phyloP scores from a whole-genome alignment of 352 stramenopile species.

The Pythium grandisporangium region DNA sequence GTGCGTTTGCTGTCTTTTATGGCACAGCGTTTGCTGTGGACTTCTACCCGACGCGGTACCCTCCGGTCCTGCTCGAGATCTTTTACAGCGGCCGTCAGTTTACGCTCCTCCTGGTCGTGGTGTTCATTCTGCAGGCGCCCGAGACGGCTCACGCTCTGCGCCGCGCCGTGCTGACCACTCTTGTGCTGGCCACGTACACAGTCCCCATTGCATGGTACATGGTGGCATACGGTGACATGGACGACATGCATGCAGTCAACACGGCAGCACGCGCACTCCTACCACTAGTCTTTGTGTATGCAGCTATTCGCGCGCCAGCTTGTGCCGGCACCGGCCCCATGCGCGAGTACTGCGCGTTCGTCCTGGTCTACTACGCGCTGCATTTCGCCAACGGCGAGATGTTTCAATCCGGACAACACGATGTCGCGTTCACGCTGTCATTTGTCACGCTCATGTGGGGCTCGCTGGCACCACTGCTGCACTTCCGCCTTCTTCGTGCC shows the following conservation, averaged over 20 bases:
- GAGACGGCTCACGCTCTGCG: constrained; percentile 31
- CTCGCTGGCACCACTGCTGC: constrained; percentile 18
- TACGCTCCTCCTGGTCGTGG: constrained; percentile 26
- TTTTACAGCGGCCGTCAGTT: constrained; percentile 34
- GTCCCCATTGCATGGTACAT: constrained; percentile 29
- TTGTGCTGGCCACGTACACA: constrained; percentile 24
- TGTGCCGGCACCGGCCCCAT: constrained; percentile 28
- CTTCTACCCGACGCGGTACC: constrained; percentile 10
- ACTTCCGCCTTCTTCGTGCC: constrained; percentile 24
- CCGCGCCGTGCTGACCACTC: constrained; percentile 18
- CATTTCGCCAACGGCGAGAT: constrained; percentile 26
- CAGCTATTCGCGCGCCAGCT: constrained; percentile 22
- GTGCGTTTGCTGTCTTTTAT: constrained; percentile 22
- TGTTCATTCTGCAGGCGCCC: constrained; percentile 52
- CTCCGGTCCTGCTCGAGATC: constrained; percentile 13
- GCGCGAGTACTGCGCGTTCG: constrained; percentile 47
- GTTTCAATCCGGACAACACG: constrained; percentile 8
- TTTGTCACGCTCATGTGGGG: constrained; percentile 1
- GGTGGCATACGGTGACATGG: not conserved
- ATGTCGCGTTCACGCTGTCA: not conserved
- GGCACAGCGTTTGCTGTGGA: constrained; percentile 14
- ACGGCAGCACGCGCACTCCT: constrained; percentile 16
- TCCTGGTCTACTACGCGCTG: constrained; percentile 35
- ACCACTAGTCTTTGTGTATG: constrained; percentile 23
- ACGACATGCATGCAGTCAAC: constrained; percentile 18